Evolutionary conservation across 768 basidiomycete species (phyloP), one percentile per base, ranked within the genome.

Genomic region (Mycena pura): DNA sequence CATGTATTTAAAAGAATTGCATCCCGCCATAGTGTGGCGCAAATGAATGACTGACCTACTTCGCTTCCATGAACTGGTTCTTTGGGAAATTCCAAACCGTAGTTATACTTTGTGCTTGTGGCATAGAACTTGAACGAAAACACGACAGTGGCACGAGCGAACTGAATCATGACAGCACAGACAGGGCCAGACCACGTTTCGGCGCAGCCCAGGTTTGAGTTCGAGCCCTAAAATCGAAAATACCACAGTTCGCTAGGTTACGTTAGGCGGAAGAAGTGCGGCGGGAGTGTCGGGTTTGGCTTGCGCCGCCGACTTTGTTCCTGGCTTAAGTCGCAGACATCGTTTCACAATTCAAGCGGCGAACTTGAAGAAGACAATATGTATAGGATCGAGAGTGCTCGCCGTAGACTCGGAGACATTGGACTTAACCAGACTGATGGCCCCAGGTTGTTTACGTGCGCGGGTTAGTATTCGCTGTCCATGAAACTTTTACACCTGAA

Each of bases 21-120:
- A 24, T 48, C 34, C 34, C 48, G 60, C 45, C 58, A 45, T 36
- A 44, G 28, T 51, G 64, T 62, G 64, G 64, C 64, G 64, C 48
- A 10, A 38, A 41, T 34, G 41, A 60, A 55, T 62, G 50, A 47
- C 24, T 32, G 51, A 46, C 44, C 38, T 25, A 47, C 38, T 56
- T 60, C 64, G 60, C 57, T 66, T 66, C 64, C 13, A 47, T 24
- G 36, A 44, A 24, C n/a, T n/a, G 36, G 9, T 38, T 54, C 44
- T 48, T 24, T n/a, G n/a, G 27, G 19, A 49, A 27, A 27, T 51
- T 65, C 59, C 55, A 54, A 56, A 40, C 60, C 45, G 11, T 21
- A 36, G n/a, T 32, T 39, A 32, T 39, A 21, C 21, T 57, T 45
- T 36, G 21, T 50, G 31, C 6, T 28, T 27, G 34, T 19, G n/a